Conservation (phyloP, 352 stramenopile species). For the Pythium phragmiticola region DNA sequence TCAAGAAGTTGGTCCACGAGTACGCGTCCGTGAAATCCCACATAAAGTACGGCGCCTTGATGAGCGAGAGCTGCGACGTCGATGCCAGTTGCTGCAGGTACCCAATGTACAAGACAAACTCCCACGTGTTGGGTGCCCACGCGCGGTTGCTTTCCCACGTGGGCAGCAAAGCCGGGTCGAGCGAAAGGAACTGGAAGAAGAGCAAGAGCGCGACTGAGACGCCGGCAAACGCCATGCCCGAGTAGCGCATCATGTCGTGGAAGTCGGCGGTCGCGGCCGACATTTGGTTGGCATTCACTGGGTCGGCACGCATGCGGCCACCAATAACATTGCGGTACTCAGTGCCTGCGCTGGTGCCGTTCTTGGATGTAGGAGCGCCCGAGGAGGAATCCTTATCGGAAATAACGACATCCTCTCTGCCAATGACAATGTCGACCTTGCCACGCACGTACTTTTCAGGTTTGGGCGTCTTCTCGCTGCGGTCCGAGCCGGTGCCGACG, state of each 20-base stretch:
- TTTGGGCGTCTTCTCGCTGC: constrained; percentile 11
- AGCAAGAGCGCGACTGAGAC: constrained; percentile 62
- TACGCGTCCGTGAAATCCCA: constrained; percentile 74
- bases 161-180: constrained; percentile 42
- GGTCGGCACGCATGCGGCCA: constrained; percentile 48
- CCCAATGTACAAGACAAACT: constrained; percentile 59
- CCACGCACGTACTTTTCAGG: constrained; percentile 22
- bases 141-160: constrained; percentile 30
- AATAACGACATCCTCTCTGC: not conserved
- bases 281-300: constrained; percentile 45
- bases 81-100: constrained; percentile 56
- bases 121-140: constrained; percentile 77
- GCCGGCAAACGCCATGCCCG: constrained; percentile 50
- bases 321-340: constrained; percentile 50
- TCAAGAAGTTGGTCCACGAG: constrained; percentile 67
- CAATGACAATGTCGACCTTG: constrained; percentile 7
- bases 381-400: not conserved
- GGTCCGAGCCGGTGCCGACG: not conserved
- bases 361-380: constrained; percentile 4
- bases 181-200: constrained; percentile 66
- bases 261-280: constrained; percentile 44
- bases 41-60: constrained; percentile 67
- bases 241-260: constrained; percentile 62
- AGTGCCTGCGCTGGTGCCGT: not conserved
- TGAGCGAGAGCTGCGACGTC: constrained; percentile 56